These are phyloP conservation scores for Fusarium sublunatum DNA, from an alignment of 2,329 filamentous ascomycete species.

Conservation along the genomic window DNA sequence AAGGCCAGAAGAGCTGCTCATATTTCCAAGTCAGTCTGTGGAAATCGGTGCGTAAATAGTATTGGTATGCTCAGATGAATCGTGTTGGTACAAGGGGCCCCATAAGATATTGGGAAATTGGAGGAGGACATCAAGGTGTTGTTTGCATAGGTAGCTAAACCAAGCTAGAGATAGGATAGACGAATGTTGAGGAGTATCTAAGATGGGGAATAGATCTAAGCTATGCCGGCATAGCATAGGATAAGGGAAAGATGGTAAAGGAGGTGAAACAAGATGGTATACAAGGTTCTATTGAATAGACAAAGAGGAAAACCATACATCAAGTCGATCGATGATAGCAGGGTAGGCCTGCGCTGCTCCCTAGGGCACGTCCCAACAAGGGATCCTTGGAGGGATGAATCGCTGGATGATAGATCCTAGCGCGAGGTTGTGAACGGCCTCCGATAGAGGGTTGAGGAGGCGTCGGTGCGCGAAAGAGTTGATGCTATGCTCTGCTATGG, in stretches of 20 bases:
- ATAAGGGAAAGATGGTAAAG: background rate
- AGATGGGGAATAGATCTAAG: too few relatives aligned
- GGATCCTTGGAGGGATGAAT: slow-evolving; percentile 16
- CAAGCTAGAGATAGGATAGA: background rate
- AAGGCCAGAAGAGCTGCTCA: background rate
- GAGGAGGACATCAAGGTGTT: slow-evolving; percentile 8
- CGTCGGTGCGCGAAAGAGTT: slow-evolving; percentile 6
- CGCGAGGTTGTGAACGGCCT: slow-evolving; percentile 6
- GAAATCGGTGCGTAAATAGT: background rate
- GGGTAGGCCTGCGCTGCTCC: slow-evolving; percentile 4
- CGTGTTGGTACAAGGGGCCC: background rate
- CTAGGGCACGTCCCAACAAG: slow-evolving; percentile 18
- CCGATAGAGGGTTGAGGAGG: background rate
- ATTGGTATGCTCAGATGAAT: background rate
- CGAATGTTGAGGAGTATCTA: too few relatives aligned
- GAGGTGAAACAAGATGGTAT: background rate
- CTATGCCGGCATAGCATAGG: background rate
- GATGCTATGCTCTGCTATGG: slow-evolving; percentile 10
- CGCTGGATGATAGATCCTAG: slow-evolving; percentile 16
- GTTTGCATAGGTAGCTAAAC: background rate
- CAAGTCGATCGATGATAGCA: background rate
- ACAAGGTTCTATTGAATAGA: background rate
- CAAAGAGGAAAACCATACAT: slow-evolving; percentile 26
- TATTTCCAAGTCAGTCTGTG: slow-evolving; percentile 12
- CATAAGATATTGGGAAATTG: background rate